These are phyloP conservation scores for Brassica nigra DNA, from an alignment of 345 rosid genomes.

Conservation along the genomic window DNA sequence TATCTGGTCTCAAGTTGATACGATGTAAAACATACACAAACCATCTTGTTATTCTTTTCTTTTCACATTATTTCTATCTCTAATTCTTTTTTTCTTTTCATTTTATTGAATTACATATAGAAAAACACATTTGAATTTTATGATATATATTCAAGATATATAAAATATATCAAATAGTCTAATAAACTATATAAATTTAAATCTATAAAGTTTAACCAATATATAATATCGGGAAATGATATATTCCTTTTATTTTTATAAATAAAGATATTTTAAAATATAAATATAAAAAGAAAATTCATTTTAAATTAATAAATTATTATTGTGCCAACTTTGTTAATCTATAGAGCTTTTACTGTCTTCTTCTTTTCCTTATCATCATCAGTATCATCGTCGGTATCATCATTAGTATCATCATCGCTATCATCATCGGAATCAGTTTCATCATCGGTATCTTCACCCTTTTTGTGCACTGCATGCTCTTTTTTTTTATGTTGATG, in stretches of 20 bases:
- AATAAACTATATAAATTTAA: not conserved
- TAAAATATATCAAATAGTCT: too few species aligned
- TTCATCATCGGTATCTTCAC: not conserved
- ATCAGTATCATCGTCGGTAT: slow-evolving; percentile 7
- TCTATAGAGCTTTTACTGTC: not conserved
- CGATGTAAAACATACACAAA: too few species aligned
- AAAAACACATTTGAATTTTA: too few species aligned
- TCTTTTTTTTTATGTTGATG: not conserved
- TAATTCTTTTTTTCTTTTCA: too few species aligned
- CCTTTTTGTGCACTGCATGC: not conserved
- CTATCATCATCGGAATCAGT: slow-evolving; percentile 13
- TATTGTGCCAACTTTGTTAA: not conserved
- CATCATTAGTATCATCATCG: not conserved
- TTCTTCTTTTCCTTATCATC: slow-evolving; percentile 28
- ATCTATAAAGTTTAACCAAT: not conserved
- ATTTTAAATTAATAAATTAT: not conserved
- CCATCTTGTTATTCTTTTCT: too few species aligned
- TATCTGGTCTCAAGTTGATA: too few species aligned
- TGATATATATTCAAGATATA: not conserved
- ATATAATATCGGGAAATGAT: not conserved
- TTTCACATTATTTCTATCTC: too few species aligned
- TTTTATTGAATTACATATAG: too few species aligned
- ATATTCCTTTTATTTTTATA: not conserved
- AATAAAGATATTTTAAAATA: not conserved
- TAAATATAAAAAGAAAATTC: not conserved